Conservation (phyloP, 1,284 basidiomycete genomes). For the Rhodofomes roseus region DNA sequence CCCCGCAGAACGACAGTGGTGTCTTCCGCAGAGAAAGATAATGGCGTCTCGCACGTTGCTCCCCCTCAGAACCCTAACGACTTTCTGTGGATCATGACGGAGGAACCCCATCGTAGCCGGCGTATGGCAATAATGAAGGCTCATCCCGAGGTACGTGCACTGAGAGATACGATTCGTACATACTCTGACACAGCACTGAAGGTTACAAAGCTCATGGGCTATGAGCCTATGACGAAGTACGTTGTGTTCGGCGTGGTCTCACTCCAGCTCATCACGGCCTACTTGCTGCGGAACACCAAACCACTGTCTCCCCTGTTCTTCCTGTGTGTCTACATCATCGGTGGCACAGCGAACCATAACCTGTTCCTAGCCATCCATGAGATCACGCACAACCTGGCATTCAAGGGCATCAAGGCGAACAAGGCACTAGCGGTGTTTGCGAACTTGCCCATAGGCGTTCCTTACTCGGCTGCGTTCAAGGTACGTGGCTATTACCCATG, state of each 20-base stretch:
- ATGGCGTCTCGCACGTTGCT: constrained; percentile 39
- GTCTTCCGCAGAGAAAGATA: constrained; percentile 34
- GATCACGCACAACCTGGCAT: constrained; percentile 97
- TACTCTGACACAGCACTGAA: constrained; percentile 23
- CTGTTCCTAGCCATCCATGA: constrained; percentile 97
- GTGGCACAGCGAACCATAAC: constrained; percentile 96
- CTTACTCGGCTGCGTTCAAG: constrained; percentile 96
- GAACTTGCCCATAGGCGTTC: constrained; percentile 91
- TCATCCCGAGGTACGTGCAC: constrained; percentile 75
- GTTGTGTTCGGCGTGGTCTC: constrained; percentile 78
- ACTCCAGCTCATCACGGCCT: constrained; percentile 71
- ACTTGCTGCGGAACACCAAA: constrained; percentile 60
- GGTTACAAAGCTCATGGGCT: constrained; percentile 94
- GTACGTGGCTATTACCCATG: constrained; percentile 34
- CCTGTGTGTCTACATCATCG: constrained; percentile 79
- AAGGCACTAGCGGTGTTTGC: constrained; percentile 87
- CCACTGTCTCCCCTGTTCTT: constrained; percentile 76
- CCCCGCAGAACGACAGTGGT: constrained; percentile 55
- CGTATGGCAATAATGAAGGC: constrained; percentile 90
- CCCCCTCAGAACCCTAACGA: constrained; percentile 72
- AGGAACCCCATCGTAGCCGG: constrained; percentile 91
- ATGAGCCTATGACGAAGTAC: constrained; percentile 89
- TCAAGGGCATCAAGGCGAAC: constrained; percentile 81
- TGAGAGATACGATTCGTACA: too few relatives aligned
- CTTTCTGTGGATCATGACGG: constrained; percentile 95